Conservation (phyloP, 2,329 filamentous ascomycete genomes). For the Aspergillus brasiliensis region DNA sequence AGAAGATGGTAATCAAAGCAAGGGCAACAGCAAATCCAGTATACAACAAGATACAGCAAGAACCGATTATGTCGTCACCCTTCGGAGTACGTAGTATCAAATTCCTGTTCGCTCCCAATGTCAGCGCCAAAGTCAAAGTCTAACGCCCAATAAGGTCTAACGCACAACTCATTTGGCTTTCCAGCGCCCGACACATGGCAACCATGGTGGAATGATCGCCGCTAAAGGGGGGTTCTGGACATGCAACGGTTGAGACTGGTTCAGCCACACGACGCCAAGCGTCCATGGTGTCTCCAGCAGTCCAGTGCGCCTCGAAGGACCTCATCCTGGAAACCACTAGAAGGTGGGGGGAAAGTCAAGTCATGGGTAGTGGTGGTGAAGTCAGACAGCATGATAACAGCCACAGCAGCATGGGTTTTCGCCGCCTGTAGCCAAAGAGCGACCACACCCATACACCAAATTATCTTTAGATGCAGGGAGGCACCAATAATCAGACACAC, state of each 20-base stretch:
- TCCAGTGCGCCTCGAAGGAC: neutral
- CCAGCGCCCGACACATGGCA: conserved; percentile 26
- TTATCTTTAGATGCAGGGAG: conserved; percentile 6
- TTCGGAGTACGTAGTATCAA: neutral
- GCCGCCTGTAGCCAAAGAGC: neutral
- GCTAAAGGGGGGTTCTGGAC: conserved; percentile 21
- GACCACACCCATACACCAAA: neutral
- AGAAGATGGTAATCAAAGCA: neutral
- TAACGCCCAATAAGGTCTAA: neutral
- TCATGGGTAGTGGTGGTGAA: conserved; percentile 8
- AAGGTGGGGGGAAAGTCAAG: conserved; percentile 1
- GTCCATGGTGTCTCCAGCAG: conserved; percentile 8
- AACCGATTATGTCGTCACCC: neutral
- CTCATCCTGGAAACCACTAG: conserved; percentile 3
- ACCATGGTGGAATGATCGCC: conserved; percentile 30
- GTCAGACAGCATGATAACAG: conserved; percentile 14
- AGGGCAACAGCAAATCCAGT: neutral
- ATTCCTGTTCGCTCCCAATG: neutral
- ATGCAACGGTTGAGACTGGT: conserved; percentile 15
- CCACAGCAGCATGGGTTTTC: neutral
- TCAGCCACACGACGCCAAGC: conserved; percentile 21
- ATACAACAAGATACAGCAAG: neutral
- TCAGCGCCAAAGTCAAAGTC: neutral
- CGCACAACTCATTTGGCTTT: conserved; percentile 21
- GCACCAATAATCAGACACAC: conserved; percentile 9